These are phyloP conservation scores for Microsporum canis DNA, from an alignment of 2,329 filamentous ascomycete species.

Conservation along the genomic window DNA sequence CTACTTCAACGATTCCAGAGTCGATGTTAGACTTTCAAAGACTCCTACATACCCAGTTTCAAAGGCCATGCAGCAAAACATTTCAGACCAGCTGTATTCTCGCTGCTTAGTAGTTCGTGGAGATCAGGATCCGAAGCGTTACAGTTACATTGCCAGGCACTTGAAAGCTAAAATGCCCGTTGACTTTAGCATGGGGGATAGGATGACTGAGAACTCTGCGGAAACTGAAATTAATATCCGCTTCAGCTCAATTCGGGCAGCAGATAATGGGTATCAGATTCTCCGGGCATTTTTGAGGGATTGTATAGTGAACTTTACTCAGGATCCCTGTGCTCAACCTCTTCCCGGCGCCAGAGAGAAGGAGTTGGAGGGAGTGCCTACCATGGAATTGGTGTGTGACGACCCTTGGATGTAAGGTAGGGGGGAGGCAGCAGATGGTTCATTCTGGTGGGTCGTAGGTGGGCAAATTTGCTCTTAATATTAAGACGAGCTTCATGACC, in stretches of 20 bases:
- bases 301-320: slow-evolving; percentile 12
- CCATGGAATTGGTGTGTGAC: neutral
- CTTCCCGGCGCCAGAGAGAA: slow-evolving; percentile 2
- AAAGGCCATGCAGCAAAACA: slow-evolving; percentile 15
- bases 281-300: slow-evolving; percentile 4
- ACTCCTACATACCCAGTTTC: slow-evolving; percentile 25
- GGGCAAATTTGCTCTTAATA: neutral
- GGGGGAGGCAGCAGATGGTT: neutral
- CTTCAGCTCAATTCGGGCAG: slow-evolving; percentile 15
- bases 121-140: slow-evolving; percentile 9
- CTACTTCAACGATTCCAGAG: slow-evolving; percentile 14
- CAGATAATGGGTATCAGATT: neutral
- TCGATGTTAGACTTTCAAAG: slow-evolving; percentile 18
- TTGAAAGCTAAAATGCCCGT: slow-evolving; percentile 8
- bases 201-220: slow-evolving; percentile 11
- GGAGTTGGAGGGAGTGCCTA: neutral
- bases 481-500: neutral
- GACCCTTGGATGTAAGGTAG: neutral
- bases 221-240: slow-evolving; percentile 12
- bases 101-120: slow-evolving; percentile 19
- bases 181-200: slow-evolving; percentile 13
- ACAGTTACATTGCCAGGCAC: slow-evolving; percentile 7
- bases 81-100: slow-evolving; percentile 18
- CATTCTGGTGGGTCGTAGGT: neutral
- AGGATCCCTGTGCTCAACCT: slow-evolving; percentile 13